Percentiles rank a stretch among this genome's conserved stretches.
Evolutionary conservation across 495 filamentous ascomycete genomes (phyloP).

Genomic region (Podospora sp.): DNA sequence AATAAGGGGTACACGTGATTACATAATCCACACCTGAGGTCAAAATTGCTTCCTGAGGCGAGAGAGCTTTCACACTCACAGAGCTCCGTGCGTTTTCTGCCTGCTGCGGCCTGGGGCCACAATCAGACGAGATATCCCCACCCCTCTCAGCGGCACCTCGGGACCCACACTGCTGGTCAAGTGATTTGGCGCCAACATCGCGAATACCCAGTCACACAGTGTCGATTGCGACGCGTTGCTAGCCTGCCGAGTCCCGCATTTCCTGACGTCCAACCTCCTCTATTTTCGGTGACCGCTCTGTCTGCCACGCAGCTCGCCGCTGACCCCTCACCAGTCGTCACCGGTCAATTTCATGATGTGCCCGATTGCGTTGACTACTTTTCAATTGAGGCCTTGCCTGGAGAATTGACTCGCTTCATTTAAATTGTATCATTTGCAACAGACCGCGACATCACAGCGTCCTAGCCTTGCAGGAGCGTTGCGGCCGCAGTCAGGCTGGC

Average conservation of each 20-base stretch:
- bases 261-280: slow-evolving; percentile 21
- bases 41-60: neutral
- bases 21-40: neutral
- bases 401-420: neutral
- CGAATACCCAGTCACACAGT: slow-evolving; percentile 28
- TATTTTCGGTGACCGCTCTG: slow-evolving; percentile 9
- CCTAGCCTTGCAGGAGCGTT: slow-evolving; percentile 10
- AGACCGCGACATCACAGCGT: neutral
- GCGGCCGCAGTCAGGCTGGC: neutral
- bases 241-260: slow-evolving; percentile 18
- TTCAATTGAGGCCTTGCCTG: neutral
- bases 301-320: neutral
- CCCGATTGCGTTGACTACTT: neutral
- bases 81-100: neutral
- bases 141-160: neutral
- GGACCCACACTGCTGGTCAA: slow-evolving; percentile 23
- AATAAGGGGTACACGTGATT: too few species aligned
- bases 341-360: neutral
- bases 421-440: neutral
- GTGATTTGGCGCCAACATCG: slow-evolving; percentile 39
- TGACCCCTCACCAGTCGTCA: neutral
- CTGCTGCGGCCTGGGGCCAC: slow-evolving; percentile 8
- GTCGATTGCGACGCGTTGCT: slow-evolving; percentile 34
- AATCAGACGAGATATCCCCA: neutral
- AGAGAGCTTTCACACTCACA: too few species aligned